phyloP scores from a whole-genome alignment of 441 rosid genomes.

The Gossypium schwendimanii region DNA sequence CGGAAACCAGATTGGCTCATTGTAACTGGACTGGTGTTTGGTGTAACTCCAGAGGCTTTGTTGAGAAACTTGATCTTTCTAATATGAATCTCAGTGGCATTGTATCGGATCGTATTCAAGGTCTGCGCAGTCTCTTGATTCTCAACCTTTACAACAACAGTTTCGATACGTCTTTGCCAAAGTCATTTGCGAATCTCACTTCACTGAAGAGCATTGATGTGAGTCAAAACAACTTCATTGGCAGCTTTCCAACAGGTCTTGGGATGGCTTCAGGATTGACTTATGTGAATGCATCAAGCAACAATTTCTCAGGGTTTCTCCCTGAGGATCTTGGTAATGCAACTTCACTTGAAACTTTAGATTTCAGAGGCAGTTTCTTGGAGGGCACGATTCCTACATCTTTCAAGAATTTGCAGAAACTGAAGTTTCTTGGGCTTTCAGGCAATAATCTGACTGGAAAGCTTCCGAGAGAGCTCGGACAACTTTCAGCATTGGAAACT shows the following conservation, averaged over 20 bases:
- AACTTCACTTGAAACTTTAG: constrained; percentile 52
- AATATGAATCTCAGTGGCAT: constrained; percentile 74
- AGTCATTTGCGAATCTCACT: constrained; percentile 51
- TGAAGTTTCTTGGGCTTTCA: constrained; percentile 66
- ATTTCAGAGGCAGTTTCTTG: constrained; percentile 74
- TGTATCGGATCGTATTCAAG: constrained; percentile 49
- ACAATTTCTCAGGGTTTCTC: constrained; percentile 71
- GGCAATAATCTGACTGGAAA: constrained; percentile 63
- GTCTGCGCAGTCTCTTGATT: constrained; percentile 32
- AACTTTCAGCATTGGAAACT: constrained; percentile 51
- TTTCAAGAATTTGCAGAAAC: constrained; percentile 47
- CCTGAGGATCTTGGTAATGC: constrained; percentile 83
- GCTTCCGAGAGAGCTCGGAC: constrained; percentile 49
- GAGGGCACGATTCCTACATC: constrained; percentile 50
- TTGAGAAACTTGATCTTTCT: constrained; percentile 60
- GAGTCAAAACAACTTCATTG: constrained; percentile 66
- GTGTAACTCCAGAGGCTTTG: constrained; percentile 57
- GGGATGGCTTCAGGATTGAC: constrained; percentile 60
- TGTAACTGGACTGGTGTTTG: constrained; percentile 77
- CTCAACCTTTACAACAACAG: constrained; percentile 54
- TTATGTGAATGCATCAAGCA: constrained; percentile 73
- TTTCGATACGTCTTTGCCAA: constrained; percentile 51
- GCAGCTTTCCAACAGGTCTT: constrained; percentile 65
- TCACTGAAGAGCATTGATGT: constrained; percentile 52
- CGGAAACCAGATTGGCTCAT: constrained; percentile 23